Conservation (phyloP, 805 yeast genomes). For the Cyberlindnera subsufficiens region DNA sequence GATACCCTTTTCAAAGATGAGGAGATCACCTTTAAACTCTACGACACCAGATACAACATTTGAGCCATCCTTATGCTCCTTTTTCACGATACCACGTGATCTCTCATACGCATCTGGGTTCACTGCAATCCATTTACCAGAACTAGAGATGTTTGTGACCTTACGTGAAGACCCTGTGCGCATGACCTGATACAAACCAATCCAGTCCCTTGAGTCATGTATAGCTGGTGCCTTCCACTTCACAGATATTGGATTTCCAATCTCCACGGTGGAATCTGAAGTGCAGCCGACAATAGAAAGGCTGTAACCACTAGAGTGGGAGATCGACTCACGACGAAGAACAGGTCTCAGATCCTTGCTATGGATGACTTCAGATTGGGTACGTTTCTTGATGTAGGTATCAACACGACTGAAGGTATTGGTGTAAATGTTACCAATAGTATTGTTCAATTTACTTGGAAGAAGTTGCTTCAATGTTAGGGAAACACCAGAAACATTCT, state of each 20-base stretch:
- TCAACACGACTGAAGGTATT: slow-evolving; percentile 34
- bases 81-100: slow-evolving; percentile 10
- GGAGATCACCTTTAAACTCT: slow-evolving; percentile 39
- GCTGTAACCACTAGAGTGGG: slow-evolving; percentile 28
- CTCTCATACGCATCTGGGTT: slow-evolving; percentile 29
- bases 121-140: slow-evolving; percentile 59
- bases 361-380: slow-evolving; percentile 16
- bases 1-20: slow-evolving; percentile 62
- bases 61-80: slow-evolving; percentile 7
- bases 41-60: slow-evolving; percentile 37
- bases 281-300: slow-evolving; percentile 19
- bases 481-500: slow-evolving; percentile 43
- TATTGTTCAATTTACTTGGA: slow-evolving; percentile 30
- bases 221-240: slow-evolving; percentile 47
- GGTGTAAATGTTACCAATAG: slow-evolving; percentile 39
- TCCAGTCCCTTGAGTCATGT: slow-evolving; percentile 59
- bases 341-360: slow-evolving; percentile 6
- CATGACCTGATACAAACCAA: slow-evolving; percentile 63
- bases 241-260: slow-evolving; percentile 52
- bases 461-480: slow-evolving; percentile 30
- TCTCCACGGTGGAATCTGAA: slow-evolving; percentile 17
- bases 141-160: slow-evolving; percentile 53
- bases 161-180: slow-evolving; percentile 52
- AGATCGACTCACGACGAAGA: slow-evolving; percentile 8
- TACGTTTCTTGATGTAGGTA: slow-evolving; percentile 21